These are phyloP conservation scores for Coriaria nepalensis DNA, from an alignment of 306 rosid species.

Conservation along the genomic window DNA sequence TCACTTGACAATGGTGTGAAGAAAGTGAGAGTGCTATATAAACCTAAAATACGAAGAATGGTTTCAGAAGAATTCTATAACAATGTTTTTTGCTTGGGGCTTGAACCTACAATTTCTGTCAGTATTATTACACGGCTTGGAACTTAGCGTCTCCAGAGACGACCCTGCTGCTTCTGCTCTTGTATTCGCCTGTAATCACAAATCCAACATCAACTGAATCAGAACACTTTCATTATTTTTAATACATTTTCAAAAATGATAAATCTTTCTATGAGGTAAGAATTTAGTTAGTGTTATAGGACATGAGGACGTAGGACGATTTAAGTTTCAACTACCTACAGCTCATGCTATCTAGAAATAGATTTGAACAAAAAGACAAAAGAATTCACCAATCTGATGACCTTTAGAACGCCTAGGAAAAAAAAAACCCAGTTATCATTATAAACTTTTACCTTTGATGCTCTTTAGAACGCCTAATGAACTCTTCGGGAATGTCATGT, in stretches of 20 bases:
- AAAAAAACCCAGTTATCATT: neutral
- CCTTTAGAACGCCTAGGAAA: no score
- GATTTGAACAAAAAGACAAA: neutral
- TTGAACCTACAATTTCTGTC: slow-evolving; percentile 1
- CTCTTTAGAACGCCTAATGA: slow-evolving; percentile 73
- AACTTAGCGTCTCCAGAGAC: slow-evolving; percentile 51
- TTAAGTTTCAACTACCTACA: no score
- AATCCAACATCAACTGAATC: neutral
- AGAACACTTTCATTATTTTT: neutral
- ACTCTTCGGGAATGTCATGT: slow-evolving; percentile 70
- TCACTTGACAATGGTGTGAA: neutral
- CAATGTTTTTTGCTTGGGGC: slow-evolving; percentile 1
- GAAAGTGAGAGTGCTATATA: no score
- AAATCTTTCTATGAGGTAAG: no score
- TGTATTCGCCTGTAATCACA: slow-evolving; percentile 46
- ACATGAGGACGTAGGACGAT: no score
- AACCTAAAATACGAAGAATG: no score
- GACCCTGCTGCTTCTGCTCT: slow-evolving; percentile 59
- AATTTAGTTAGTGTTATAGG: no score
- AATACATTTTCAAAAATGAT: no score
- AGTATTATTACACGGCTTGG: slow-evolving; percentile 14
- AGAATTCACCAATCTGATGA: neutral
- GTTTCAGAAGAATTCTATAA: slow-evolving; percentile 7
- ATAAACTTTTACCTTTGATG: slow-evolving; percentile 39
- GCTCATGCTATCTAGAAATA: no score